Conservation (phyloP, 352 stramenopile genomes). For the Globisporangium yorkense region DNA sequence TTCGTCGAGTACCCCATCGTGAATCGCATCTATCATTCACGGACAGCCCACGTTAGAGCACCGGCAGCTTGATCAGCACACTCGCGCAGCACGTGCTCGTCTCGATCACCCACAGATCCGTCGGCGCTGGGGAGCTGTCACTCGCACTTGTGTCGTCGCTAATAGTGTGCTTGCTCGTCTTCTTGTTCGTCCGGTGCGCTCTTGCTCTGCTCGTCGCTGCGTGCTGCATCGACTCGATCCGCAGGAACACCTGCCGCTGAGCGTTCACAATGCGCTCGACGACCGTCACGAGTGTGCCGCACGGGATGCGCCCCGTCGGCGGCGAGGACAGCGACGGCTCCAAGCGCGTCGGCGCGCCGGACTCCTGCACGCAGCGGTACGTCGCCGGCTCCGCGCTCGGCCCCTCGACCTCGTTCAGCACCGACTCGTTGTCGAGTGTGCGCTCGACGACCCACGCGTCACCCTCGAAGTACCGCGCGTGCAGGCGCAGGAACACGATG, state of each 20-base stretch:
- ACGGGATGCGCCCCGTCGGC: slow-evolving; percentile 53
- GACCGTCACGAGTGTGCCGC: slow-evolving; percentile 44
- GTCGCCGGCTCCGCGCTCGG: slow-evolving; percentile 22
- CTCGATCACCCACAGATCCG: slow-evolving; percentile 59
- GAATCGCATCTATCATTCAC: background rate
- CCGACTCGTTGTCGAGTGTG: slow-evolving; percentile 71
- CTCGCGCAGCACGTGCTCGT: slow-evolving; percentile 74
- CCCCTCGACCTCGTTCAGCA: slow-evolving; percentile 55
- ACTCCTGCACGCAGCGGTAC: slow-evolving; percentile 72
- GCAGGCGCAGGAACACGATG: slow-evolving; percentile 55
- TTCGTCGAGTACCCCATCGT: background rate
- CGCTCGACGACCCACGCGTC: slow-evolving; percentile 66
- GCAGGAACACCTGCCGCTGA: slow-evolving; percentile 65
- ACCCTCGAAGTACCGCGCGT: slow-evolving; percentile 67
- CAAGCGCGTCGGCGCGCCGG: slow-evolving; percentile 45
- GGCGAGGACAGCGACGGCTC: slow-evolving; percentile 52
- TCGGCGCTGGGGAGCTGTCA: slow-evolving; percentile 1
- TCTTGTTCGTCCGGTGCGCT: background rate
- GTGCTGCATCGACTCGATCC: slow-evolving; percentile 5
- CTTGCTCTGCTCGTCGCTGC: background rate
- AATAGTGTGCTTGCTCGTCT: background rate
- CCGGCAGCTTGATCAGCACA: slow-evolving; percentile 49
- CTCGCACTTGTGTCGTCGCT: background rate
- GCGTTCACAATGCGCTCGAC: slow-evolving; percentile 48
- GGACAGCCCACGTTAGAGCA: background rate